These are phyloP conservation scores for Aspergillus candidus DNA, from an alignment of 2,329 filamentous ascomycete species.

Conservation along the genomic window DNA sequence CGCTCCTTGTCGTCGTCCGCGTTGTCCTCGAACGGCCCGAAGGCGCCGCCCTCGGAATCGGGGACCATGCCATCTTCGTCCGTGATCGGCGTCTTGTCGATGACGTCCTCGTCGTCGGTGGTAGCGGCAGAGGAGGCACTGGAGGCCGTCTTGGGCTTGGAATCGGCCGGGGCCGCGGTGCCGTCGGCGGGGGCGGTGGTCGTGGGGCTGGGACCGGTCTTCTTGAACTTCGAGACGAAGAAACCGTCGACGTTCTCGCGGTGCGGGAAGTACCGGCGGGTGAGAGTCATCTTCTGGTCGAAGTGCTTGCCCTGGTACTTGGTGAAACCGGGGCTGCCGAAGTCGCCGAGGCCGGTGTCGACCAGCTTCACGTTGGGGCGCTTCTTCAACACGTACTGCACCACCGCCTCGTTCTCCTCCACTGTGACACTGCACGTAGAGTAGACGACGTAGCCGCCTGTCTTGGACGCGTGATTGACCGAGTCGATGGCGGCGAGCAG, in stretches of 20 bases:
- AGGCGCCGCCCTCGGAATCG: slow-evolving; percentile 46
- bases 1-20: slow-evolving; percentile 61
- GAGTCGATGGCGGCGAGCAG: slow-evolving; percentile 91
- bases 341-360: slow-evolving; percentile 73
- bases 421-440: slow-evolving; percentile 93
- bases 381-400: slow-evolving; percentile 86
- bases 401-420: slow-evolving; percentile 89
- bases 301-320: slow-evolving; percentile 89
- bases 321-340: slow-evolving; percentile 89
- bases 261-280: slow-evolving; percentile 82
- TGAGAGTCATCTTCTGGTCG: slow-evolving; percentile 74
- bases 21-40: slow-evolving; percentile 69
- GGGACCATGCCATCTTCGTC: slow-evolving; percentile 30
- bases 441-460: slow-evolving; percentile 92
- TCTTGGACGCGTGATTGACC: slow-evolving; percentile 83
- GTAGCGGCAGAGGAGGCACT: slow-evolving; percentile 17
- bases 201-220: slow-evolving; percentile 67
- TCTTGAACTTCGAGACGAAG: slow-evolving; percentile 97
- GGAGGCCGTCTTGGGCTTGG: slow-evolving; percentile 7
- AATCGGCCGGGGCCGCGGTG: slow-evolving; percentile 20
- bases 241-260: slow-evolving; percentile 96
- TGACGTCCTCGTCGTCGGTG: slow-evolving; percentile 40
- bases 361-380: slow-evolving; percentile 92
- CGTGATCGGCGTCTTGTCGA: slow-evolving; percentile 65
- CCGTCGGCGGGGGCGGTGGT: slow-evolving; percentile 20